Base-by-base conservation (phyloP, 257 asterid species). In the Rehmannia glutinosa region DNA sequence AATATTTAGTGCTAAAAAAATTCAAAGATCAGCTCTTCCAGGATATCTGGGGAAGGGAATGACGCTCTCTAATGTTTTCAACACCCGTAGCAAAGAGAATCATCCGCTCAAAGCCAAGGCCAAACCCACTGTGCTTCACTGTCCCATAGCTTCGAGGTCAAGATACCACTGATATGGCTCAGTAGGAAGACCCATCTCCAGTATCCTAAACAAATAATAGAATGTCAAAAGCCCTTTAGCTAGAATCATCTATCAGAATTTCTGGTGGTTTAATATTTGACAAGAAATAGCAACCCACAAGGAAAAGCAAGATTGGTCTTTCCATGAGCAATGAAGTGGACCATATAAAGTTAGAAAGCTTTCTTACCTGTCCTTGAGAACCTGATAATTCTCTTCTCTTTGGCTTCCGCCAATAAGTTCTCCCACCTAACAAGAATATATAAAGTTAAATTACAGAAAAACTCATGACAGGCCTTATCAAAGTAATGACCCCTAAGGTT, bases 401-500 rank as follows among this genome's bases (percentile, higher is more conserved):
- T 94, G 99, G 86, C 99, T 88, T 75, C 99, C 99, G 30, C 99
- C 99, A 69, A 91, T 76, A 73, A 94, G 92, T 81, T 94, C 99
- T 62, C 99, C 97, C 43, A 94, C 97, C 99, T 94, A 82, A 72
- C 36, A 27, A 35, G 6, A 10, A 54, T n/a, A n/a, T n/a, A 16
- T 25, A 16, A 28, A 8, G 3, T 42, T 41, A 19, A 54, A 45
- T 64, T 20, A 69, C 6, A 30, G 39, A 17, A 20, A 56, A 1
- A 28, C 41, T 56, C 42, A 62, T 25, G 46, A 32, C 17, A 35
- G 39, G 62, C 41, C n/a, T 33, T 33, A 11, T 36, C n/a, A 6
- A 55, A 20, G 36, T 4, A 16, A 6, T 21, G n/a, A n/a, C n/a
- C n/a, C n/a, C n/a, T n/a, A n/a, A n/a, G n/a, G n/a, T n/a, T n/a